These are phyloP conservation scores for Monascus purpureus DNA, from an alignment of 495 filamentous ascomycete species.

Conservation along the genomic window DNA sequence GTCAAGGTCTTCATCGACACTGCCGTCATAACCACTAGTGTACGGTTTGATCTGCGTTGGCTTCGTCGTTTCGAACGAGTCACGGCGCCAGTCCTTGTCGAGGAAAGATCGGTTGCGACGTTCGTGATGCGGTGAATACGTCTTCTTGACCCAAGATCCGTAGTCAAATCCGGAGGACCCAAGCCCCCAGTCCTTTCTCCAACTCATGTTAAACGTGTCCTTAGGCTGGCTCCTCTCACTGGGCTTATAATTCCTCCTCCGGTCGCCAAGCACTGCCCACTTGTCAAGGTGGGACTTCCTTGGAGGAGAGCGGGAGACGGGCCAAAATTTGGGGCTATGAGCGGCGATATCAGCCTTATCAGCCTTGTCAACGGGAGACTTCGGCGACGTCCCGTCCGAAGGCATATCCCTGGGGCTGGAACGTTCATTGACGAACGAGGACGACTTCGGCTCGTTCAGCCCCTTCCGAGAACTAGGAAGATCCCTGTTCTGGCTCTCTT, in stretches of 20 bases:
- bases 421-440: constrained; percentile 35
- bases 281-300: constrained; percentile 56
- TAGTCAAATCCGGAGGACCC: constrained; percentile 40
- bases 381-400: constrained; percentile 26
- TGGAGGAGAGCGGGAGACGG: constrained; percentile 37
- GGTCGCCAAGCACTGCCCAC: constrained; percentile 74
- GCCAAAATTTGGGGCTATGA: constrained; percentile 28
- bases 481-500: constrained; percentile 45
- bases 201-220: constrained; percentile 22
- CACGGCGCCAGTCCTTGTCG: constrained; percentile 55
- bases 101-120: constrained; percentile 26
- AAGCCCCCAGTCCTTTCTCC: constrained; percentile 39
- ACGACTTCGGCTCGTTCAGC: constrained; percentile 32
- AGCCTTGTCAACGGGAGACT: too few relatives aligned
- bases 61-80: constrained; percentile 21
- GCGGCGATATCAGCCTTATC: too few relatives aligned
- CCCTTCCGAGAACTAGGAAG: constrained; percentile 11
- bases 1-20: constrained; percentile 61
- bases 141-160: constrained; percentile 35
- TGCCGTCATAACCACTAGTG: constrained; percentile 32
- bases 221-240: constrained; percentile 28
- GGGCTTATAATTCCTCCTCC: constrained; percentile 51
- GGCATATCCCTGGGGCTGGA: not conserved
- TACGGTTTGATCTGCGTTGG: constrained; percentile 12
- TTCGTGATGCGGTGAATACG: constrained; percentile 19